Conservation (phyloP, 208 protist species). For the Leishmania major region DNA sequence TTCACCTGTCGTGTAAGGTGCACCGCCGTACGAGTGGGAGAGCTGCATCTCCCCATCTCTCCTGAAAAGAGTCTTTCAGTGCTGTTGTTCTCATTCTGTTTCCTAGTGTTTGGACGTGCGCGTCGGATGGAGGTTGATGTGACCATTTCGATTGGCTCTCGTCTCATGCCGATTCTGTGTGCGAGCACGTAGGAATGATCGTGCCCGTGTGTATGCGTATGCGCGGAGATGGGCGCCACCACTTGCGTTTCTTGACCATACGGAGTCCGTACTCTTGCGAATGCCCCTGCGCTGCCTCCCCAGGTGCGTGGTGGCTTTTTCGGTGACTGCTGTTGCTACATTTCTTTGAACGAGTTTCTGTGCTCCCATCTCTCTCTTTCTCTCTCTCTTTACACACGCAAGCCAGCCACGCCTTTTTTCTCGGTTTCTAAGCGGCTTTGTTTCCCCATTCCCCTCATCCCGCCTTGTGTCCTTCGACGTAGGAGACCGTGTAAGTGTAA, state of each 20-base stretch:
- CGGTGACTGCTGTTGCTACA: neutral
- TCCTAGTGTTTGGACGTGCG: neutral
- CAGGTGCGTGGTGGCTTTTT: neutral
- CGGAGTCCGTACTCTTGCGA: neutral
- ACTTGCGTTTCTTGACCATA: neutral
- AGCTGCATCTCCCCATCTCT: neutral
- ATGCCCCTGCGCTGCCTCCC: neutral
- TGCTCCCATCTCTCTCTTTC: neutral
- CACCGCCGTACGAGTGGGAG: neutral
- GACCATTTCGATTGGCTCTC: neutral
- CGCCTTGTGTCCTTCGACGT: neutral
- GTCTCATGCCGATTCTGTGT: neutral
- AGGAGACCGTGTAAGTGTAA: neutral
- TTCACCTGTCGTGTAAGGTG: neutral
- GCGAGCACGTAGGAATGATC: neutral
- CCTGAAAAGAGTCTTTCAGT: neutral
- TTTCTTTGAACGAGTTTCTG: neutral
- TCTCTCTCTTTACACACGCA: neutral
- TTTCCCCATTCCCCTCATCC: neutral
- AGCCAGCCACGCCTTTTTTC: no score
- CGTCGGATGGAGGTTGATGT: neutral
- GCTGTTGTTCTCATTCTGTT: neutral
- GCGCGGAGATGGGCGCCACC: neutral
- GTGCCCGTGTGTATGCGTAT: neutral
- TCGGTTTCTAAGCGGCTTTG: neutral